Base-by-base conservation (phyloP, 768 basidiomycete genomes). In the Suillus americanus region DNA sequence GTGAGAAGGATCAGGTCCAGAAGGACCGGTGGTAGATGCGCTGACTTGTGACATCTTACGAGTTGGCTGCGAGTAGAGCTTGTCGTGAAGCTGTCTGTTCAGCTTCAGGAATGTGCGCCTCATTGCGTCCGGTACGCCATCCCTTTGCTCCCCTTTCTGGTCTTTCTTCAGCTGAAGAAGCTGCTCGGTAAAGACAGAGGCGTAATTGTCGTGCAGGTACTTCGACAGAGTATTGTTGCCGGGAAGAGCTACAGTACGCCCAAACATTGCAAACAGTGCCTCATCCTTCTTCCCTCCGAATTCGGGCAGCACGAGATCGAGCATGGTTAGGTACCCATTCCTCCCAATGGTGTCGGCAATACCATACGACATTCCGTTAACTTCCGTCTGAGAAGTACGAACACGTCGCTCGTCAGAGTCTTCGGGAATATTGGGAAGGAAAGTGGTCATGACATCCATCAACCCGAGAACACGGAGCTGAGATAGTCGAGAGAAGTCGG, bases 201-300 rank as follows among this genome's bases (percentile, higher is more conserved):
- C 76, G 73, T 97, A 97, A 62, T 87, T 82, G 74, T 96, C 94
- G 65, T 90, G 91, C 6, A 98, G 82, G 72, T 84, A 96, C 75
- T 92, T 94, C 43, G 94, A 86, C 25, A 97, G 79, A 45, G 82
- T 82, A 62, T 91, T 92, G 61, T 87, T 87, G 68, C 79, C 85
- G 28, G 79, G 79, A 7, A 80, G 80, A 4, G 86, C 79, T 23
- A 86, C 82, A 7, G 87, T 81, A 3, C 91, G 86, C 16, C 97
- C 96, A 75, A 99, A 99, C 89, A 99, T 94, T 25, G 95, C 97
- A 70, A 99, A 97, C 23, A 99, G 81, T 14, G 94, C 94, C 74
- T 96, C 92, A 71, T 89, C 87, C 54, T 87, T 83, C 64, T 83
- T 80, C 18, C 85, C 86, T 9, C 90, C 86, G 78, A 96, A 97